These are phyloP conservation scores for Coemansia reversa DNA, from an alignment of 192 early-diverging fungal species.

Conservation along the genomic window DNA sequence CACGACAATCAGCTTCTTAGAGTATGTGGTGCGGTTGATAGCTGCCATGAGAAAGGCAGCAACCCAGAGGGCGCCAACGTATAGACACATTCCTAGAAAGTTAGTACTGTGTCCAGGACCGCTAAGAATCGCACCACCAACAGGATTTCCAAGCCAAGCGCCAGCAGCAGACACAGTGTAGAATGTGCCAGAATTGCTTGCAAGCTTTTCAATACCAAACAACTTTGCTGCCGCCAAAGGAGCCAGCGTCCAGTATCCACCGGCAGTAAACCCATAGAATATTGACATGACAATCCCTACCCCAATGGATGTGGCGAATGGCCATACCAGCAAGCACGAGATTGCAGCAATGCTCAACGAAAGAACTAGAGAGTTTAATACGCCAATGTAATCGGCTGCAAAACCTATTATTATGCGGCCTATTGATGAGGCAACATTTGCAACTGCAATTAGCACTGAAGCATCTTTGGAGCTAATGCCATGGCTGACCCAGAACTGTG, in stretches of 20 bases:
- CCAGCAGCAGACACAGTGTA: slow-evolving; percentile 40
- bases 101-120: slow-evolving; percentile 31
- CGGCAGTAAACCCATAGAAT: slow-evolving; percentile 36
- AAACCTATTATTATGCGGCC: slow-evolving; percentile 34
- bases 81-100: slow-evolving; percentile 36
- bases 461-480: slow-evolving; percentile 33
- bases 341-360: slow-evolving; percentile 17
- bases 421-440: slow-evolving; percentile 45
- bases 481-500: slow-evolving; percentile 39
- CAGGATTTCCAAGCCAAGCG: slow-evolving; percentile 45
- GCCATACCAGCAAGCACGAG: slow-evolving; percentile 41
- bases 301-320: slow-evolving; percentile 38
- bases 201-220: slow-evolving; percentile 41
- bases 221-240: slow-evolving; percentile 44
- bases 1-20: slow-evolving; percentile 9
- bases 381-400: slow-evolving; percentile 41
- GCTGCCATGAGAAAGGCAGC: slow-evolving; percentile 19
- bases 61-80: slow-evolving; percentile 43
- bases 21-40: slow-evolving; percentile 31
- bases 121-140: slow-evolving; percentile 31
- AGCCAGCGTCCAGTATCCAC: slow-evolving; percentile 46
- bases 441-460: slow-evolving; percentile 47
- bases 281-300: slow-evolving; percentile 35
- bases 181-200: slow-evolving; percentile 45
- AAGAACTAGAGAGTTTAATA: slow-evolving; percentile 39